phyloP scores from a whole-genome alignment of 768 basidiomycete genomes.

The Lactarius psammicola region DNA sequence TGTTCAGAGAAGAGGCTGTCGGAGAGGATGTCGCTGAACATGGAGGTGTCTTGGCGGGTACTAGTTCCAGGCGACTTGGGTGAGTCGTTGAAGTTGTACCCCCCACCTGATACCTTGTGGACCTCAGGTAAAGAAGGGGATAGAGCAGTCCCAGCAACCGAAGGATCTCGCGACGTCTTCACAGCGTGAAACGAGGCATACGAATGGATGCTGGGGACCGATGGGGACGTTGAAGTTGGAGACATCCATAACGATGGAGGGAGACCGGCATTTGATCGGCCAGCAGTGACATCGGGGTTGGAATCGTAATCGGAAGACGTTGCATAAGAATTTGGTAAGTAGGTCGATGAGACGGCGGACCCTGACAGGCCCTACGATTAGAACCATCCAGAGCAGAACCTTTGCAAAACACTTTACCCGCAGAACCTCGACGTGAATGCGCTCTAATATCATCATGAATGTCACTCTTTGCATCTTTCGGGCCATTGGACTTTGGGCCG shows the following conservation, averaged over 20 bases:
- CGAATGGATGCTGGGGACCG: conserved; percentile 40
- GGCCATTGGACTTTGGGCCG: conserved; percentile 4
- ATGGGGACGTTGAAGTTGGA: conserved; percentile 50
- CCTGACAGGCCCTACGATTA: conserved; percentile 13
- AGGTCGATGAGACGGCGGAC: conserved; percentile 20
- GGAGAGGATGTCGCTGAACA: conserved; percentile 55
- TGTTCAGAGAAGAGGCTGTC: conserved; percentile 55
- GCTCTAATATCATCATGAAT: neutral
- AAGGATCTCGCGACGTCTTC: conserved; percentile 23
- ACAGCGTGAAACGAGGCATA: conserved; percentile 29
- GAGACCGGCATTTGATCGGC: conserved; percentile 54
- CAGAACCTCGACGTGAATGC: conserved; percentile 22
- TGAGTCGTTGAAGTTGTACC: conserved; percentile 11
- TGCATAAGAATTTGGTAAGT: conserved; percentile 24
- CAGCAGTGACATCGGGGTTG: conserved; percentile 37
- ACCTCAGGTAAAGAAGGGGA: conserved; percentile 34
- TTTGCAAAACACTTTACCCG: conserved; percentile 12
- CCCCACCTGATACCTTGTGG: conserved; percentile 30
- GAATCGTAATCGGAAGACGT: conserved; percentile 33
- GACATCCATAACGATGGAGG: conserved; percentile 88
- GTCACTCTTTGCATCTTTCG: conserved; percentile 2
- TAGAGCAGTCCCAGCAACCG: conserved; percentile 25
- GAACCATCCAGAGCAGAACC: neutral
- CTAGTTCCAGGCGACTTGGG: conserved; percentile 14
- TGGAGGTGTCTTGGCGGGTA: conserved; percentile 31